Evolutionary conservation across 1,139 yeast genomes (phyloP).

Genomic region (Candida frijolesensis): DNA sequence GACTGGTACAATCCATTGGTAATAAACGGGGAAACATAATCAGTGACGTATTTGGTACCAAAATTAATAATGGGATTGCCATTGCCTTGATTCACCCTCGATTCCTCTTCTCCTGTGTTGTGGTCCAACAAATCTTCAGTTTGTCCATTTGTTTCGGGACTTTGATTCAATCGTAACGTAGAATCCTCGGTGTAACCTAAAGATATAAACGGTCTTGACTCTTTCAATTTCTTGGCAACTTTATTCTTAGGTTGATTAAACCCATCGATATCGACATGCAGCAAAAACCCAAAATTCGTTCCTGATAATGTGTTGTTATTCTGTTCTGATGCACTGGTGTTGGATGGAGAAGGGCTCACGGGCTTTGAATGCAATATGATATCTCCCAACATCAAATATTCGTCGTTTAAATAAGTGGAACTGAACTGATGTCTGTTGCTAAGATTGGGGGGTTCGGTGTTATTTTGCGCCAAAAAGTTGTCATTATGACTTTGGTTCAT

Average conservation of each 20-base stretch:
- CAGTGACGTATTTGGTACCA: conserved; percentile 12
- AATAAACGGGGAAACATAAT: conserved; percentile 56
- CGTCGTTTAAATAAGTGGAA: conserved; percentile 53
- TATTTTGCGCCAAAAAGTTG: not conserved
- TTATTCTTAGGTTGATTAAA: conserved; percentile 17
- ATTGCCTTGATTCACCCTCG: conserved; percentile 1
- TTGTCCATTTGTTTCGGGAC: conserved; percentile 15
- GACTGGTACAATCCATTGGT: conserved; percentile 62
- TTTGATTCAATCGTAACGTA: conserved; percentile 12
- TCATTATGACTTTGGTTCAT: conserved; percentile 4
- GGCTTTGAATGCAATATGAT: conserved; percentile 53
- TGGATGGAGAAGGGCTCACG: conserved; percentile 49
- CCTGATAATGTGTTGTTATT: conserved; percentile 20
- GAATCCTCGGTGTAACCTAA: conserved; percentile 32
- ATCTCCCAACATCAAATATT: conserved; percentile 61
- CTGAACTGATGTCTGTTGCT: conserved; percentile 12
- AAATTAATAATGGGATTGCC: conserved; percentile 14
- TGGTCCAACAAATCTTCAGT: conserved; percentile 19
- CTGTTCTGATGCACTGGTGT: conserved; percentile 30
- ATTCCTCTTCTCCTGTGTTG: conserved; percentile 11
- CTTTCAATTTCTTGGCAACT: conserved; percentile 26
- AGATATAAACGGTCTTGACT: conserved; percentile 46
- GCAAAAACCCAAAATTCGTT: conserved; percentile 13
- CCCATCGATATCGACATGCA: conserved; percentile 13
- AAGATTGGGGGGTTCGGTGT: not conserved